Conservation (phyloP, 495 filamentous ascomycete genomes). For the Chaetomium fimeti region DNA sequence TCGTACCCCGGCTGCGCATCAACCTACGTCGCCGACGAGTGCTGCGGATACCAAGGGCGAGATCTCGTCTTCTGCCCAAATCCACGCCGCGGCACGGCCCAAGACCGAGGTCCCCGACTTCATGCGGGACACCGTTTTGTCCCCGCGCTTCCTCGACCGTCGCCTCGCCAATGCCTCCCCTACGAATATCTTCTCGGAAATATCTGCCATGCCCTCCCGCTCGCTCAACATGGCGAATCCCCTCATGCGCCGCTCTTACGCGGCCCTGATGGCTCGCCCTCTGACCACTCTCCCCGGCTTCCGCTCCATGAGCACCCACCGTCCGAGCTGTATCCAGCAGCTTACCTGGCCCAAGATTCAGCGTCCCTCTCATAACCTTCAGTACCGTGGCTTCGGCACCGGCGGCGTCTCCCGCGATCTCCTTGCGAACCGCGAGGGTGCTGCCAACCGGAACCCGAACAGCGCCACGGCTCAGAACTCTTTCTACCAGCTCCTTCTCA, state of each 20-base stretch:
- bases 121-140: conserved; percentile 32
- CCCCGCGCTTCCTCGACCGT: conserved; percentile 25
- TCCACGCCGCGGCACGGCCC: background rate
- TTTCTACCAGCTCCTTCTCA: conserved; percentile 89
- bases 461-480: conserved; percentile 84
- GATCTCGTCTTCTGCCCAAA: conserved; percentile 6
- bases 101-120: conserved; percentile 44
- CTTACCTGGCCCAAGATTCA: conserved; percentile 17
- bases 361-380: conserved; percentile 18
- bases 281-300: conserved; percentile 25
- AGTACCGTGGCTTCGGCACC: conserved; percentile 42
- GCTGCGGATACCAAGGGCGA: conserved; percentile 16
- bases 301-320: conserved; percentile 35
- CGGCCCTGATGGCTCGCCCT: conserved; percentile 29
- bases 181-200: conserved; percentile 31
- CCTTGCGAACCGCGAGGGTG: conserved; percentile 65
- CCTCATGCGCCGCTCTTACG: conserved; percentile 34
- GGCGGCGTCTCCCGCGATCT: conserved; percentile 47
- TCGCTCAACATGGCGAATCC: conserved; percentile 41
- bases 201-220: conserved; percentile 34
- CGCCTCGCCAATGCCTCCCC: conserved; percentile 24
- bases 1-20: conserved; percentile 7
- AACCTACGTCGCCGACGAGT: conserved; percentile 21
- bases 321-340: conserved; percentile 26
- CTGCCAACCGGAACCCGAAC: conserved; percentile 85